A percentile compares a stretch with the other conserved stretches of the same genome.
Evolutionary conservation across 2,329 filamentous ascomycete genomes (phyloP).

Genomic region (Xylaria arbuscula): DNA sequence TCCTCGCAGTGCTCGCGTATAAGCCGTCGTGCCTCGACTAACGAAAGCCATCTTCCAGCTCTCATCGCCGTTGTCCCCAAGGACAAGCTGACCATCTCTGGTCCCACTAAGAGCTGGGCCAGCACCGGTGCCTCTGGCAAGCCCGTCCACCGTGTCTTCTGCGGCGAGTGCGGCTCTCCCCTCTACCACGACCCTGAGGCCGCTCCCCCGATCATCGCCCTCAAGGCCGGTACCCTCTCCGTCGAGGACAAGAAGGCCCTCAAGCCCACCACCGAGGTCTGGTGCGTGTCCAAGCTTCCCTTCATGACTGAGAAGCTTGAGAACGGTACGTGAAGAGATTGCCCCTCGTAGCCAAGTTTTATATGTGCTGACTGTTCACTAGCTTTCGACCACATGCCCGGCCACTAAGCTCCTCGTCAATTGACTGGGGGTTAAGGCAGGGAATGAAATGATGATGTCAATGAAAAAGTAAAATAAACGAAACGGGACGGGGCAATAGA

Average conservation of each 20-base stretch:
- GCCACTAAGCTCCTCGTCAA: constrained; percentile 32
- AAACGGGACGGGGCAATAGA: constrained; percentile 32
- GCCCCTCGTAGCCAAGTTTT: neutral
- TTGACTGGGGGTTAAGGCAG: neutral
- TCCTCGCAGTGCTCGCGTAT: neutral
- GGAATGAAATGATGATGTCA: constrained; percentile 25
- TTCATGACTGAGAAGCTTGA: constrained; percentile 75
- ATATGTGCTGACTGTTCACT: neutral
- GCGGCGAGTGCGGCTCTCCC: constrained; percentile 74
- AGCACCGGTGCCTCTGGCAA: constrained; percentile 71
- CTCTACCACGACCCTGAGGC: constrained; percentile 77
- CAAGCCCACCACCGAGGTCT: constrained; percentile 77
- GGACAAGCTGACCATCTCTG: constrained; percentile 71
- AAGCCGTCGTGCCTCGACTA: constrained; percentile 19
- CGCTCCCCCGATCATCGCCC: constrained; percentile 75
- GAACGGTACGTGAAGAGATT: constrained; percentile 55
- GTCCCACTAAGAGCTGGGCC: constrained; percentile 72
- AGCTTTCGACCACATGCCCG: constrained; percentile 70
- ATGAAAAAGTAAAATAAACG: constrained; percentile 31
- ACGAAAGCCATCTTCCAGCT: constrained; percentile 55
- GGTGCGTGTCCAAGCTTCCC: constrained; percentile 74
- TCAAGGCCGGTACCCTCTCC: constrained; percentile 74
- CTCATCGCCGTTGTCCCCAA: constrained; percentile 74
- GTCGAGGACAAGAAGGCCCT: constrained; percentile 73
- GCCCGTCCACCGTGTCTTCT: constrained; percentile 75